These are phyloP conservation scores for Leptosphaerulina australis DNA, from an alignment of 2,329 filamentous ascomycete species.

Conservation along the genomic window DNA sequence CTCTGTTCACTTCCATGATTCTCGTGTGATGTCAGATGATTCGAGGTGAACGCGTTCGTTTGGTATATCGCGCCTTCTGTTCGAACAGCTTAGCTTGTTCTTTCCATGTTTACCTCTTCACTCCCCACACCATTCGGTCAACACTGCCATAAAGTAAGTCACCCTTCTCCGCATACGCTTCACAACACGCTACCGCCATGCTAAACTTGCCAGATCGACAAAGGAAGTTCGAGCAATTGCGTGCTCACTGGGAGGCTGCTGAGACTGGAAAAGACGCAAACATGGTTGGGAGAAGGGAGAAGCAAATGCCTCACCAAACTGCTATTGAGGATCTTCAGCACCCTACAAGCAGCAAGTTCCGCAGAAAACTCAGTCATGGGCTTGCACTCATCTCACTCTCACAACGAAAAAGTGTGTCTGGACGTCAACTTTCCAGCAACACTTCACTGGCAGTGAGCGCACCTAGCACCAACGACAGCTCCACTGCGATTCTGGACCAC, in stretches of 20 bases:
- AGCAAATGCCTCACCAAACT: conserved; percentile 21
- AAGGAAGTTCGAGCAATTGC: conserved; percentile 40
- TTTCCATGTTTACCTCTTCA: conserved; percentile 25
- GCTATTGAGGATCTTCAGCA: conserved; percentile 12
- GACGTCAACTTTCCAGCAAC: conserved; percentile 17
- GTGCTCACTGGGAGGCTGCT: conserved; percentile 43
- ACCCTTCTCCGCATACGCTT: conserved; percentile 9
- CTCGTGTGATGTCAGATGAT: background rate
- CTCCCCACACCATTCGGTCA: conserved; percentile 12
- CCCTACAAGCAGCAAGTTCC: conserved; percentile 34
- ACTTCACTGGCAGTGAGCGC: conserved; percentile 20
- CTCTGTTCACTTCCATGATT: too few species aligned
- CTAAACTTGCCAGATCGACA: conserved; percentile 42
- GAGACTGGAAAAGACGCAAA: conserved; percentile 19
- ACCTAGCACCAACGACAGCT: conserved; percentile 15
- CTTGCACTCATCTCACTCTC: conserved; percentile 42
- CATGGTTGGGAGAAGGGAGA: conserved; percentile 41
- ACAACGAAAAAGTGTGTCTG: conserved; percentile 36
- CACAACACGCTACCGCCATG: conserved; percentile 35
- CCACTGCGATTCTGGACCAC: conserved; percentile 2
- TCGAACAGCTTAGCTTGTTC: conserved; percentile 14
- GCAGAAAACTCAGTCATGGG: conserved; percentile 43
- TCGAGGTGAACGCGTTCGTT: background rate
- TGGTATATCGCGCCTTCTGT: conserved; percentile 21
- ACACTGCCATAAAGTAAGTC: conserved; percentile 25